A percentile compares a stretch with the other conserved stretches of the same genome.
Conservation (phyloP, 2,329 filamentous ascomycete species). For the Colletotrichum shisoi region DNA sequence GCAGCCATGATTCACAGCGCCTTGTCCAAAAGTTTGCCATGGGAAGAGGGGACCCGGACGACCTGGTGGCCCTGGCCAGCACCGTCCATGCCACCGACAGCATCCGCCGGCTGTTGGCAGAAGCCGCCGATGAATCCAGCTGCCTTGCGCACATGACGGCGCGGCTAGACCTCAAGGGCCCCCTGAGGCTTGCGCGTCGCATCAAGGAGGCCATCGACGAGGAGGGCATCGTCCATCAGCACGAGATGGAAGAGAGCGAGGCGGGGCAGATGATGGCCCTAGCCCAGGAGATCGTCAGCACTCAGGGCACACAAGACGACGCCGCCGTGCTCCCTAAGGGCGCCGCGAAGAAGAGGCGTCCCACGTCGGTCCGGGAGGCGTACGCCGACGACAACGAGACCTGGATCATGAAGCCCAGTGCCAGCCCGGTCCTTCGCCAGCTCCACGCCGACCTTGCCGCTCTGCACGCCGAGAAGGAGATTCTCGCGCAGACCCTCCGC, state of each 20-base stretch:
- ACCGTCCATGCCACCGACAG: conserved; percentile 79
- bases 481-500: conserved; percentile 69
- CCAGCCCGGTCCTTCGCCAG: conserved; percentile 69
- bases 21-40: conserved; percentile 94
- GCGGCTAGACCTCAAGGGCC: conserved; percentile 72
- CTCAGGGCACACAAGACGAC: conserved; percentile 69
- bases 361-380: conserved; percentile 60
- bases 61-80: conserved; percentile 81
- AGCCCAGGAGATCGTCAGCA: conserved; percentile 73
- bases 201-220: conserved; percentile 89
- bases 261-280: conserved; percentile 74
- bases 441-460: conserved; percentile 73
- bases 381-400: conserved; percentile 67
- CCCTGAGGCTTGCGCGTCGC: conserved; percentile 70
- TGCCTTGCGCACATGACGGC: conserved; percentile 58
- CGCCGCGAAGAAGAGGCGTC: conserved; percentile 53
- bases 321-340: conserved; percentile 64
- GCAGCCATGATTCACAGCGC: conserved; percentile 85
- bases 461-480: conserved; percentile 66
- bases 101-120: conserved; percentile 61
- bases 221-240: conserved; percentile 83
- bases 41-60: conserved; percentile 89
- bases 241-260: conserved; percentile 77
- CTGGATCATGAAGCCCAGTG: conserved; percentile 72
- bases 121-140: conserved; percentile 40